Conservation (phyloP, 768 basidiomycete genomes). For the Tricholoma sp. region DNA sequence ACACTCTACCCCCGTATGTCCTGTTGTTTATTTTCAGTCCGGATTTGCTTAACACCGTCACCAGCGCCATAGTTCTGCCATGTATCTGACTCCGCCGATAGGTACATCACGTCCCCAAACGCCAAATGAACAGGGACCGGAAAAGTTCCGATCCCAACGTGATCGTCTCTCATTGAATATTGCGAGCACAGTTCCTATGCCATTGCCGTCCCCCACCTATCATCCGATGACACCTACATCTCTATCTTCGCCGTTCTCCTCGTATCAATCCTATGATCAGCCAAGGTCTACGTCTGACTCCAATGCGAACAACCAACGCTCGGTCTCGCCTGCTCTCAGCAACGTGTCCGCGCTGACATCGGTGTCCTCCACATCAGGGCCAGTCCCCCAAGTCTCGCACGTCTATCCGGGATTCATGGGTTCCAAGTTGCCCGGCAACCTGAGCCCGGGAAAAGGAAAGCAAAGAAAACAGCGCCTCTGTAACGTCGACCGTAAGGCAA, state of each 20-base stretch:
- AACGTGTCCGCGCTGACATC: slow-evolving; percentile 49
- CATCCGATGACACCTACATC: slow-evolving; percentile 42
- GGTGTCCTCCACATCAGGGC: slow-evolving; percentile 31
- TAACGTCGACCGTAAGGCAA: slow-evolving; percentile 68
- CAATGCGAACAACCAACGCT: slow-evolving; percentile 36
- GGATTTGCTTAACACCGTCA: slow-evolving; percentile 11
- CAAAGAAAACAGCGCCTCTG: slow-evolving; percentile 71
- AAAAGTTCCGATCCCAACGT: slow-evolving; percentile 22
- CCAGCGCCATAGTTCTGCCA: slow-evolving; percentile 20
- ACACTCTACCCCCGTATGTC: slow-evolving; percentile 15
- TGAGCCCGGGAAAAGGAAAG: slow-evolving; percentile 19
- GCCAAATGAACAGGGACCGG: slow-evolving; percentile 27
- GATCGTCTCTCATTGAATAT: slow-evolving; percentile 29
- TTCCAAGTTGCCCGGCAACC: slow-evolving; percentile 6
- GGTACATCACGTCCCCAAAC: slow-evolving; percentile 35
- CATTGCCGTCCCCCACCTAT: slow-evolving; percentile 35
- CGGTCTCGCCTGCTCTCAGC: slow-evolving; percentile 61
- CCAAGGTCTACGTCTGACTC: slow-evolving; percentile 42
- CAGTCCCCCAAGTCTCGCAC: slow-evolving; percentile 14
- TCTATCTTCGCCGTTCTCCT: slow-evolving; percentile 41
- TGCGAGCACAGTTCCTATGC: slow-evolving; percentile 17
- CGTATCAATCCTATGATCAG: slow-evolving; percentile 35
- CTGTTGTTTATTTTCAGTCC: slow-evolving; percentile 2
- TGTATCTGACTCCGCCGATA: slow-evolving; percentile 32
- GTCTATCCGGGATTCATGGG: slow-evolving; percentile 4